Base-by-base conservation (phyloP, 2,329 filamentous ascomycete species). In the Sporothrix mexicana region DNA sequence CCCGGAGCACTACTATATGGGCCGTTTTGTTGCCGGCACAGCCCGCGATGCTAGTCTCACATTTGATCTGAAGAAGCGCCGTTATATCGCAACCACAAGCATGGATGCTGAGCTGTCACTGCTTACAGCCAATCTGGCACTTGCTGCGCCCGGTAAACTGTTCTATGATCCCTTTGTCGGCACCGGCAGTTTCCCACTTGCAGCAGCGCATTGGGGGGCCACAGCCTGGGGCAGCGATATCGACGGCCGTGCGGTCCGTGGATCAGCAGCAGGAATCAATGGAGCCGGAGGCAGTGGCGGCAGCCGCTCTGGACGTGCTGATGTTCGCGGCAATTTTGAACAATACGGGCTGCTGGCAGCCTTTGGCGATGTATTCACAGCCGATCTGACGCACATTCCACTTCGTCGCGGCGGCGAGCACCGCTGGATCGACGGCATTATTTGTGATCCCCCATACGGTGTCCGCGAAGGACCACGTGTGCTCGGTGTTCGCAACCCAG, bases 101-200 rank as follows among this genome's bases (percentile, higher is more conserved):
- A 98, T 99, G 96, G 96, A 99, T 80, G 93, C 95, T 0, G 96
- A 98, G 80, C 86, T 99, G 59, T 93, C 94, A 13, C 87, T 99
- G 0, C 85, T 99, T 25, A 98, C 95, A 0, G 96, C 95, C 1
- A 99, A 98, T 79, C 90, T 99, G 77, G 93, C 93, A 0, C 88
- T 93, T 15, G 94, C 94, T 0, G 91, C 85, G 0, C 92, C 94
- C 0, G 95, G 94, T 0, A 97, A 93, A 79, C 80, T 98, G 1
- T 93, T 97, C 78, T 98, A 95, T 78, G 96, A 99, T 77, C 96
- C 96, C 0, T 99, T 99, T 79, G 94, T 96, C 73, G 96, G 96
- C 4, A 98, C 96, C 0, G 96, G 95, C 5, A 95, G 94, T 71
- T 98, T 99, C 79, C 92, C 94, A 0, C 85, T 99, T 30, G 94